Evolutionary conservation across 495 filamentous ascomycete genomes (phyloP).

Genomic region (Cenococcum geophilum): DNA sequence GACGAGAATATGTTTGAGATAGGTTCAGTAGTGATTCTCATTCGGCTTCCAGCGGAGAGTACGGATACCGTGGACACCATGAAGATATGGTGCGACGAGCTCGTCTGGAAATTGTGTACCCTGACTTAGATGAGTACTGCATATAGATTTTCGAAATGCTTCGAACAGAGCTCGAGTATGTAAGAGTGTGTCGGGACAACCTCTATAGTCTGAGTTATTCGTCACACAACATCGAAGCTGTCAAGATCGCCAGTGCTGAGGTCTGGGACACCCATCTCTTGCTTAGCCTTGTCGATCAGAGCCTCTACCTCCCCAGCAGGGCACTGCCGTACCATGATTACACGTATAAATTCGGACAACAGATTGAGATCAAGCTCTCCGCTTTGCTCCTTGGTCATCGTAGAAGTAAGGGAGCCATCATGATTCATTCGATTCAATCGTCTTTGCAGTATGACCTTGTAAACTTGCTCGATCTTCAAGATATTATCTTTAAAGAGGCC

Average conservation of each 20-base stretch:
- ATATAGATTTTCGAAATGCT: too few relatives aligned
- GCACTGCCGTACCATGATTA: conserved; percentile 21
- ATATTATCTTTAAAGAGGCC: neutral
- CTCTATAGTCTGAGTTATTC: neutral
- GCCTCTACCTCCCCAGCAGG: conserved; percentile 19
- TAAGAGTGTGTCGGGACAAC: neutral
- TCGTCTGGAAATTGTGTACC: too few relatives aligned
- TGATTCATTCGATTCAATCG: conserved; percentile 15
- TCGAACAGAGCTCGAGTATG: too few relatives aligned
- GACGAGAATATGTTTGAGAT: too few relatives aligned
- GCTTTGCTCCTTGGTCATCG: conserved; percentile 14
- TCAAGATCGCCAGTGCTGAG: conserved; percentile 26
- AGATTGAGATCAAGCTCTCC: conserved; percentile 19
- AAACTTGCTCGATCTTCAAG: conserved; percentile 12
- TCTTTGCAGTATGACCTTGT: conserved; percentile 17
- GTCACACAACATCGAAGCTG: conserved; percentile 19
- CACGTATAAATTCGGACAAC: conserved; percentile 28
- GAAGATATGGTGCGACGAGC: too few relatives aligned
- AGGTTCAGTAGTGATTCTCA: too few relatives aligned
- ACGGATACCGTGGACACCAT: too few relatives aligned
- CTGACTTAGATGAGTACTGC: too few relatives aligned
- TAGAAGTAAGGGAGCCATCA: conserved; percentile 3
- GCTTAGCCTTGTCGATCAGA: conserved; percentile 27
- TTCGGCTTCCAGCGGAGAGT: too few relatives aligned
- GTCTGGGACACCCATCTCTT: conserved; percentile 22